These are phyloP conservation scores for Fraxinus paxiana DNA, from an alignment of 305 asterid genomes.

Conservation along the genomic window DNA sequence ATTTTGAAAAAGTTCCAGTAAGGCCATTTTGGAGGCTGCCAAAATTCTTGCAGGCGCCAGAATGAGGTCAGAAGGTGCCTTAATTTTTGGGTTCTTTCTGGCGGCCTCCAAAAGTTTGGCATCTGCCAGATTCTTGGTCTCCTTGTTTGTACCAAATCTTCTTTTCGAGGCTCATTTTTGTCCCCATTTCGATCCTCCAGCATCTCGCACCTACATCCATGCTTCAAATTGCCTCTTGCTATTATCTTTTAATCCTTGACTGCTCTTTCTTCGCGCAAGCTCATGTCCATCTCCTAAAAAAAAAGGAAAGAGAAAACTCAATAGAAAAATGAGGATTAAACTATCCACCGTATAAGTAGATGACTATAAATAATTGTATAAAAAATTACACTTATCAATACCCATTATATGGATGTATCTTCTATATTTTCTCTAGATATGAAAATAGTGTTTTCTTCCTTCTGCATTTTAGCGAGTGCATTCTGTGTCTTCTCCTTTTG, in stretches of 20 bases:
- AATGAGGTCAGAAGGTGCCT: neutral
- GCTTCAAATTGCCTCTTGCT: neutral
- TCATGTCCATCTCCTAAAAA: neutral
- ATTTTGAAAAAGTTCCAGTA: neutral
- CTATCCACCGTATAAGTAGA: neutral
- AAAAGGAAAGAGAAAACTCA: neutral
- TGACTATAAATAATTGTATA: neutral
- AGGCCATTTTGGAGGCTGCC: neutral
- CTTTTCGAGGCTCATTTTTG: neutral
- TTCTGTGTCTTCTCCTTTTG: neutral
- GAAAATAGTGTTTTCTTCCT: neutral
- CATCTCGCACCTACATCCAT: neutral
- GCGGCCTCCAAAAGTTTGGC: neutral
- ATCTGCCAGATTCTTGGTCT: neutral
- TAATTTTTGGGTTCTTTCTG: neutral
- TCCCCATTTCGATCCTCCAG: neutral
- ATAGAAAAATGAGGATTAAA: neutral
- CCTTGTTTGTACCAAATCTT: neutral
- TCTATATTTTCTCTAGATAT: conserved; percentile 15
- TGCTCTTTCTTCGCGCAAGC: neutral
- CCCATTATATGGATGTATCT: conserved; percentile 16
- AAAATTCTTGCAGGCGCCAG: neutral
- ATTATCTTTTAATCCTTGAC: neutral
- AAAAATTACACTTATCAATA: neutral
- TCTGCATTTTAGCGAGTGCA: conserved; percentile 8